A percentile compares a stretch with the other conserved stretches of the same genome.
phyloP scores from a whole-genome alignment of 1,284 basidiomycete genomes.

The Schizopora paradoxa region DNA sequence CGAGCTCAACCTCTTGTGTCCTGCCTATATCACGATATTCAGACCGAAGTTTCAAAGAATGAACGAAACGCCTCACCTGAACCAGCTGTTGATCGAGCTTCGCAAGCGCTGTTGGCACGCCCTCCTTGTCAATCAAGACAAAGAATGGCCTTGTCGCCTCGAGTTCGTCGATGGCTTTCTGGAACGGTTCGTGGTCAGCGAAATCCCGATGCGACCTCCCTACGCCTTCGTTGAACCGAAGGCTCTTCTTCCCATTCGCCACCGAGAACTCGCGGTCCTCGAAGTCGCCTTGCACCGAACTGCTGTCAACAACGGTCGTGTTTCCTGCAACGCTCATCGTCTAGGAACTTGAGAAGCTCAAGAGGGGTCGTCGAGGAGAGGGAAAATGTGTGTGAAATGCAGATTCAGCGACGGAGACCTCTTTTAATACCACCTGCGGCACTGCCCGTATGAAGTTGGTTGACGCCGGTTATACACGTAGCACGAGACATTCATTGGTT shows the following conservation, averaged over 20 bases:
- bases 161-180: constrained; percentile 15
- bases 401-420: no score
- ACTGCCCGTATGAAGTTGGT: no score
- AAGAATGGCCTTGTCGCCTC: constrained; percentile 26
- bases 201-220: constrained; percentile 1
- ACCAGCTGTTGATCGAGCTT: constrained; percentile 24
- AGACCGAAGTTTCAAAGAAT: background rate
- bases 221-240: constrained; percentile 5
- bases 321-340: constrained; percentile 13
- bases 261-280: background rate
- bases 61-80: constrained; percentile 5
- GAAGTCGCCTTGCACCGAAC: constrained; percentile 4
- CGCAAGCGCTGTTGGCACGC: constrained; percentile 26
- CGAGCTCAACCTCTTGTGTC: constrained; percentile 46
- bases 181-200: background rate
- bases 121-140: constrained; percentile 27
- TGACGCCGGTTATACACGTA: no score
- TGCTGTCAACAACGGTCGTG: constrained; percentile 10
- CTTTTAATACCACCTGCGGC: no score
- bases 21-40: constrained; percentile 36
- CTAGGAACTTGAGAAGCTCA: no score
- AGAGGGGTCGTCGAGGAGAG: no score
- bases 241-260: constrained; percentile 5
- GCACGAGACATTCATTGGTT: no score
- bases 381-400: no score